Evolutionary conservation across 331 rosid species (phyloP).

Genomic region (Quercus tomentella): DNA sequence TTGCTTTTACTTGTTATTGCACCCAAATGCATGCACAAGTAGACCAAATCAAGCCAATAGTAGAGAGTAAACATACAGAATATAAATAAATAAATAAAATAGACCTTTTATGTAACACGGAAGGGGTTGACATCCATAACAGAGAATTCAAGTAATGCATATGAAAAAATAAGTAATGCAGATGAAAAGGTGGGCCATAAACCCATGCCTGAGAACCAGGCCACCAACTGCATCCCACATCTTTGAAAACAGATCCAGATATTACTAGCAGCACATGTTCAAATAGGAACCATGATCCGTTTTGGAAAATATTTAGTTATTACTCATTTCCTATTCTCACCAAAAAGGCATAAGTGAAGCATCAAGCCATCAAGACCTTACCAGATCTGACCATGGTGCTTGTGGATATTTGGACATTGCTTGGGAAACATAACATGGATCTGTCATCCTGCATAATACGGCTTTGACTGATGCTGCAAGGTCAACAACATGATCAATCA

Average conservation of each 20-base stretch:
- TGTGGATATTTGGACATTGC: constrained; percentile 70
- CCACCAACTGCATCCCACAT: neutral
- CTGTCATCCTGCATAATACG: constrained; percentile 58
- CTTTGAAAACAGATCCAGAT: neutral
- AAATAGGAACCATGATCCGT: neutral
- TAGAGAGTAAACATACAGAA: neutral
- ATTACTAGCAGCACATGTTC: neutral
- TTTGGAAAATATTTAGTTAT: neutral
- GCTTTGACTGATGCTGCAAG: constrained; percentile 48
- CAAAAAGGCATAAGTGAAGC: neutral
- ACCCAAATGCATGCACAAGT: neutral
- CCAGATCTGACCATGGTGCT: constrained; percentile 82
- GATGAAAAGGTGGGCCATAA: neutral
- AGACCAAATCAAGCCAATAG: neutral
- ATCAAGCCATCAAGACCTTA: constrained; percentile 21
- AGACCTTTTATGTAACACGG: neutral
- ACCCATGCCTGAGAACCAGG: neutral
- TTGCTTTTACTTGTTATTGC: neutral
- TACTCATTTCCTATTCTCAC: neutral
- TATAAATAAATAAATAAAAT: neutral
- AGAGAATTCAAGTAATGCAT: neutral
- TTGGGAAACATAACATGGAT: constrained; percentile 53
- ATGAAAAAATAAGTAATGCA: no score
- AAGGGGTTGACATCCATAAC: neutral
- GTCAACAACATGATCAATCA: constrained; percentile 45